Percentiles rank a stretch among this genome's conserved stretches.
Evolutionary conservation across 2,329 filamentous ascomycete species (phyloP).

Genomic region (Alternaria triticina): DNA sequence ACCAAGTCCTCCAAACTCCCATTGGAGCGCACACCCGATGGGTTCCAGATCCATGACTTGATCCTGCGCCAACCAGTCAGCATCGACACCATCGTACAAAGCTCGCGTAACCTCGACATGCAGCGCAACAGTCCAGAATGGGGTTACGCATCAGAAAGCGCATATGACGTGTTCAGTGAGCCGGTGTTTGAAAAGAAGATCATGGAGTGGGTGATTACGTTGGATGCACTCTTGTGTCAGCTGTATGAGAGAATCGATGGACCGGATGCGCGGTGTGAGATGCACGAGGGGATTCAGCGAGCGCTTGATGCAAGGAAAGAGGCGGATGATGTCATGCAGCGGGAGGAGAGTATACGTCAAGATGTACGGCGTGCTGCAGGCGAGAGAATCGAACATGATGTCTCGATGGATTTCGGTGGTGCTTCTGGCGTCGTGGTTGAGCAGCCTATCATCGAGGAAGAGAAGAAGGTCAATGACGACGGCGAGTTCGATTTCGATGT

Average conservation of each 20-base stretch:
- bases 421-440: background rate
- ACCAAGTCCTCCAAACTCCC: constrained; percentile 48
- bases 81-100: constrained; percentile 6
- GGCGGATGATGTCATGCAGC: background rate
- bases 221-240: constrained; percentile 21
- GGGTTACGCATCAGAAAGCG: constrained; percentile 14
- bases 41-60: constrained; percentile 33
- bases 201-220: constrained; percentile 18
- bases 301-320: constrained; percentile 4
- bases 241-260: constrained; percentile 11
- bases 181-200: constrained; percentile 7
- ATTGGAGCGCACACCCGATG: constrained; percentile 47
- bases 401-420: too few species aligned
- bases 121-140: constrained; percentile 25
- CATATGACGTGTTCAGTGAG: constrained; percentile 18
- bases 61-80: constrained; percentile 3
- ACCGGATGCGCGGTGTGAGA: constrained; percentile 9
- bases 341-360: background rate
- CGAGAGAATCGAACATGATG: background rate
- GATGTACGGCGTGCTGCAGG: background rate
- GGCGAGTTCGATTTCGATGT: background rate
- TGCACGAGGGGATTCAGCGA: constrained; percentile 24
- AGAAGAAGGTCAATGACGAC: background rate
- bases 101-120: constrained; percentile 28
- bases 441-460: background rate